Evolutionary conservation across 768 basidiomycete species (phyloP).

Genomic region (Artomyces pyxidatus): DNA sequence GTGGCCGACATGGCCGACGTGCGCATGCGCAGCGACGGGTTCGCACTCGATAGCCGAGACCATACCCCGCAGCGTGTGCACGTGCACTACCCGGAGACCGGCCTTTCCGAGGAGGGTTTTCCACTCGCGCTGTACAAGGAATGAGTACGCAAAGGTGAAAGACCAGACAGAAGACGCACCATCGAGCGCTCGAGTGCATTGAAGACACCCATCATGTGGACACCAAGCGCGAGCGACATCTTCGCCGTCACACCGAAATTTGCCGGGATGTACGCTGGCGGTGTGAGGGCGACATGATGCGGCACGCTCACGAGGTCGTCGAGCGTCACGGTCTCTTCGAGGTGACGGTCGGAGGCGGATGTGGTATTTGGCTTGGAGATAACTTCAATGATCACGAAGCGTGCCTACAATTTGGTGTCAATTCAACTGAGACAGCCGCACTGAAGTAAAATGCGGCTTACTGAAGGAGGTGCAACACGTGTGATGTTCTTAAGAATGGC

Average conservation of each 20-base stretch:
- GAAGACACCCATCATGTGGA: slow-evolving; percentile 12
- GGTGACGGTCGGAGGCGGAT: background rate
- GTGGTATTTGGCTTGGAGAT: slow-evolving; percentile 1
- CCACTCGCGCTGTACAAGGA: background rate
- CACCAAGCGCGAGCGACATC: slow-evolving; percentile 7
- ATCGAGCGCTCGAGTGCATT: slow-evolving; percentile 10
- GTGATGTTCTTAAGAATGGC: slow-evolving; percentile 7
- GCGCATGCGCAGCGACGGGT: background rate
- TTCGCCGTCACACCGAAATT: slow-evolving; percentile 8
- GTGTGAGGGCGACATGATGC: background rate
- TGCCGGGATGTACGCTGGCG: slow-evolving; percentile 4
- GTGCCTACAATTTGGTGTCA: background rate
- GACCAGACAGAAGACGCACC: background rate
- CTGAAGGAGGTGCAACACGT: background rate
- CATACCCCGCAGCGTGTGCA: slow-evolving; percentile 3
- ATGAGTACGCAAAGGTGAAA: background rate
- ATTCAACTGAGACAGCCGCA: background rate
- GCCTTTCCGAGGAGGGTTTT: background rate
- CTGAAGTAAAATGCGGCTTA: background rate
- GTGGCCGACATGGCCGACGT: too few relatives aligned
- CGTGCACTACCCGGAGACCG: background rate
- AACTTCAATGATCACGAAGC: slow-evolving; percentile 3
- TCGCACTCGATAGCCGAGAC: slow-evolving; percentile 6
- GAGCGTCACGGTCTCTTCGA: background rate
- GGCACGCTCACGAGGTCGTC: background rate